Base-by-base conservation (phyloP, 1,284 basidiomycete genomes). In the Bondarzewia mesenterica region DNA sequence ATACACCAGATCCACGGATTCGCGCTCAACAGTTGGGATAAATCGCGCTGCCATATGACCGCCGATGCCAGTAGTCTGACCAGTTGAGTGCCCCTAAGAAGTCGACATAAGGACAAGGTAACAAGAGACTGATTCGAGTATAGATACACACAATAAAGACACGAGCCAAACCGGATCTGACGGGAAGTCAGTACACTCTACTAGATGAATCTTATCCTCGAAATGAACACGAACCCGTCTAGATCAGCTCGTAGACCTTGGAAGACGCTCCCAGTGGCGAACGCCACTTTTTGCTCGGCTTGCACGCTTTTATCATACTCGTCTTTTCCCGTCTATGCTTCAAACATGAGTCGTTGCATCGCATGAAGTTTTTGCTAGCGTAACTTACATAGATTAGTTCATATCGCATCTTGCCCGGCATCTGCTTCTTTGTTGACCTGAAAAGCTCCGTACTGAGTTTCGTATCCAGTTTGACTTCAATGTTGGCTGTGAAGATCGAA, bases 1-100 rank as follows among this genome's bases (percentile, higher is more conserved):
- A 66, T 63, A 89, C 81, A 89, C 84, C 5, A 93, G 70, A 65
- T 96, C 93, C 54, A 97, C 85, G 0, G 89, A 91, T 67, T 99
- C 95, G 54, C 95, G 80, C 66, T 99, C 95, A 2, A 99, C 95
- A 0, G 95, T 99, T 1, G 93, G 93, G 51, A 99, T 96, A 62
- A 98, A 98, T 7, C 93, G 77, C 2, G 91, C 86, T 2, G 92
- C 82, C 65, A 98, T 81, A 59, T 95, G 92, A 0, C 93, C 93
- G 3, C 89, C 90, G 40, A 96, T 82, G 43, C 93, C 92, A 2
- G 93, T 96, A 5, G 93, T 96, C 67, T 99, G 95, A 20, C 78
- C 85, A 5, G 92, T 94, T 15, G 85, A 76, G 58, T 89, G 87
- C 8, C 86, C 89, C 84, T 79, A 42, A 23, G 4, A 15, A 12